phyloP scores from a whole-genome alignment of 805 yeast genomes.

The Scheffersomyces ergatensis region DNA sequence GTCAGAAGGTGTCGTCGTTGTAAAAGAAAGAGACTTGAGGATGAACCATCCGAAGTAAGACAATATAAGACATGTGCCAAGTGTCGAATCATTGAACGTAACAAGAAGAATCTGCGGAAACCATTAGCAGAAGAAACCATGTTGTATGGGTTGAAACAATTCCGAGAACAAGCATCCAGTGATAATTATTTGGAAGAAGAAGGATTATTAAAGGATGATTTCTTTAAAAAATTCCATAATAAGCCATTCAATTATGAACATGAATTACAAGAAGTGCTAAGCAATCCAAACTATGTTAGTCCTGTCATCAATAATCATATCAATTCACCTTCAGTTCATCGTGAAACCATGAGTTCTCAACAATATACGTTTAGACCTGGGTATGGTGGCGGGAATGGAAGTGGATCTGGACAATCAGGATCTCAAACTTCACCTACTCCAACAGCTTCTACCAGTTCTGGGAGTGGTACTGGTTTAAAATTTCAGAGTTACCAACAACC shows the following conservation, averaged over 20 bases:
- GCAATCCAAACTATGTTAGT: constrained; percentile 10
- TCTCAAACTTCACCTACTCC: neutral
- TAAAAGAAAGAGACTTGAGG: constrained; percentile 52
- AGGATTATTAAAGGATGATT: constrained; percentile 14
- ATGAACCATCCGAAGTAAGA: constrained; percentile 54
- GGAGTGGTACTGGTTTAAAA: neutral
- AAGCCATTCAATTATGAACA: constrained; percentile 12
- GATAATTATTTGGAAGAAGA: constrained; percentile 32
- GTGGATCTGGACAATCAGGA: neutral
- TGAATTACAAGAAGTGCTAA: constrained; percentile 8
- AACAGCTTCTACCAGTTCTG: neutral
- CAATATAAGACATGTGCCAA: constrained; percentile 59
- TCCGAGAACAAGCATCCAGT: constrained; percentile 36
- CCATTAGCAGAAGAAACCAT: constrained; percentile 47
- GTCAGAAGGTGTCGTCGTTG: constrained; percentile 53
- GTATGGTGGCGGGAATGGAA: neutral
- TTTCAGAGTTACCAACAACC: neutral
- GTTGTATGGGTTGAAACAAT: constrained; percentile 44
- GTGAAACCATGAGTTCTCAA: constrained; percentile 1
- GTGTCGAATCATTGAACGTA: constrained; percentile 54
- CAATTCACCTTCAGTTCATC: constrained; percentile 1
- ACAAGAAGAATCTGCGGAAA: constrained; percentile 41
- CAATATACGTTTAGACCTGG: constrained; percentile 3
- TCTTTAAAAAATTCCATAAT: constrained; percentile 10
- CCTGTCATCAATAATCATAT: constrained; percentile 5